phyloP scores from a whole-genome alignment of 148 eudicot species.

The Vaccinium myrtillus region DNA sequence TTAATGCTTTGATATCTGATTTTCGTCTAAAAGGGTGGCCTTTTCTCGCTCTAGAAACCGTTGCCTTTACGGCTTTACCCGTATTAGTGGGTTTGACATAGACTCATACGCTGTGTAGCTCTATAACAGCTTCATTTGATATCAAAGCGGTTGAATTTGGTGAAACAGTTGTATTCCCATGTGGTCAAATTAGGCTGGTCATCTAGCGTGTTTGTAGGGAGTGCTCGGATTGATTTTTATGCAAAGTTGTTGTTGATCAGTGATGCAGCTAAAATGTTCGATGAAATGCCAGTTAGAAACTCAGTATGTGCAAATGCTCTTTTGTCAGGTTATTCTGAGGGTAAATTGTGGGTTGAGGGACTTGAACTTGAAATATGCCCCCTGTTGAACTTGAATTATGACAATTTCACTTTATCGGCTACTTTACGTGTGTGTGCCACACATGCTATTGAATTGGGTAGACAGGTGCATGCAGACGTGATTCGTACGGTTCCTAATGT shows the following conservation, averaged over 20 bases:
- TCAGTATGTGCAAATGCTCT: slow-evolving; percentile 64
- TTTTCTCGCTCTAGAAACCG: slow-evolving; percentile 34
- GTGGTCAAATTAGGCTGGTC: slow-evolving; percentile 60
- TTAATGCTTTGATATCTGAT: slow-evolving; percentile 46
- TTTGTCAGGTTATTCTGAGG: slow-evolving; percentile 43
- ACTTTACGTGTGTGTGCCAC: slow-evolving; percentile 47
- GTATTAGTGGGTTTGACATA: slow-evolving; percentile 35
- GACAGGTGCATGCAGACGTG: slow-evolving; percentile 47
- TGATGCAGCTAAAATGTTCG: slow-evolving; percentile 57
- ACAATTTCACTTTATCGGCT: slow-evolving; percentile 51
- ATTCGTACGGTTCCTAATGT: slow-evolving; percentile 32
- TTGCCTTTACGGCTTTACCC: slow-evolving; percentile 63
- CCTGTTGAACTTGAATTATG: slow-evolving; percentile 32
- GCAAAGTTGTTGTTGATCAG: slow-evolving; percentile 34
- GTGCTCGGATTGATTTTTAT: slow-evolving; percentile 63
- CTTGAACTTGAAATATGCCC: slow-evolving; percentile 51
- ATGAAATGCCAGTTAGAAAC: slow-evolving; percentile 57
- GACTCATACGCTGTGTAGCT: slow-evolving; percentile 64
- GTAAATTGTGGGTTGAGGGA: slow-evolving; percentile 47
- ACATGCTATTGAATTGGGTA: slow-evolving; percentile 42
- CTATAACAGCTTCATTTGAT: slow-evolving; percentile 44
- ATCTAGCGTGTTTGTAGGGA: slow-evolving; percentile 58
- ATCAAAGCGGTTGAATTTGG: slow-evolving; percentile 36
- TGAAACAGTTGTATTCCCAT: slow-evolving; percentile 40
- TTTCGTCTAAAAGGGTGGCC: slow-evolving; percentile 42